Base-by-base conservation (phyloP, 2,329 filamentous ascomycete species). In the Penicillium sp. region DNA sequence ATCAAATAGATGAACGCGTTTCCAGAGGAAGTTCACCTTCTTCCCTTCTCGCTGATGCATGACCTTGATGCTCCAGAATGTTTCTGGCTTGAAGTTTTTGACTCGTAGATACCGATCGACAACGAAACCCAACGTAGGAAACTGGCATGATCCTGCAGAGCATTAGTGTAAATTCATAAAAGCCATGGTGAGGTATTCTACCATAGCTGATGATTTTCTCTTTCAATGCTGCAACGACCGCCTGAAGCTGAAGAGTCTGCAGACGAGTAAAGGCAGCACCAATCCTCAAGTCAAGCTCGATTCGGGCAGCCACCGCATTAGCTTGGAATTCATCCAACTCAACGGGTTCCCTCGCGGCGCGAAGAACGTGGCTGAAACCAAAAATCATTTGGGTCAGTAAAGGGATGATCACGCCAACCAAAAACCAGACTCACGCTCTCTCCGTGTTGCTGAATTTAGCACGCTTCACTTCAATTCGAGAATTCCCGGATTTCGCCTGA, bases 381-480 rank as follows among this genome's bases (percentile, higher is more conserved):
- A 43, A 30, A n/a, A 22, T 13, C 11, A 14, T 2, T 41, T 6
- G 6, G 28, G 22, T 33, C 41, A n/a, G 27, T n/a, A 8, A 30
- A 7, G 24, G 35, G 10, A 16, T 13, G 10, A 20, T 20, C n/a
- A 35, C 5, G 14, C 11, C 3, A 8, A 36, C 3, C 10, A 16
- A 35, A 20, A 31, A 31, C 18, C 20, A 22, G 11, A 75, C 86
- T 69, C 69, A 92, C 85, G 88, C 89, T 80, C 87, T 81, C 72
- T 99, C 94, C 28, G 96, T 92, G 68, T 99, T 99, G 77, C 90
- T 97, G 74, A 99, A 99, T 54, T 79, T 87, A 13, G 94, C 94
- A 63, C 94, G 82, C 66, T 90, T 94, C 51, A 96, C 83, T 55
- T 90, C 80, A 38, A 99, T 85, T 1, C 77, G 77, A 9, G 79